Evolutionary conservation across 108 stramenopile species (phyloP), one percentile per base, ranked within the genome.

Genomic region (Cyclostephanos invisitatus): DNA sequence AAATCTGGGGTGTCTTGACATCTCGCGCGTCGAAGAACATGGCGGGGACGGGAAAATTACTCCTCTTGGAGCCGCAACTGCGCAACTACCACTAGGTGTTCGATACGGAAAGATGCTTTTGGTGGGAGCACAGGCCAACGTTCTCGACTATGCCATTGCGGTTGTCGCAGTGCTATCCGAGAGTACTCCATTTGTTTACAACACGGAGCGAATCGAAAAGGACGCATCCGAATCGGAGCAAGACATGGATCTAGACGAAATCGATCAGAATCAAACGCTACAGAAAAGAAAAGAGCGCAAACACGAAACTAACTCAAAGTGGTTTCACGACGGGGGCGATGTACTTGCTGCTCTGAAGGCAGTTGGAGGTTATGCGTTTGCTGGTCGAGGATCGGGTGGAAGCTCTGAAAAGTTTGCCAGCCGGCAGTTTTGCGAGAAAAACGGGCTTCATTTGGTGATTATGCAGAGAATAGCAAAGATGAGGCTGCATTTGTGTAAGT

Each of bases 81-180:
- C 95, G 18, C 80, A 89, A 56, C 83, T 96, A n/a, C 95, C 95
- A 22, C 64, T 96, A 0, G 92, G 95, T 47, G 92, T 92, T 18
- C 83, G 95, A 4, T 93, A 86, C 54, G 91, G 88, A 2, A 96
- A 96, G 56, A 93, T 96, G 87, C 87, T 96, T 6, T 77, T 96
- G 21, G 91, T 91, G n/a, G 89, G 86, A 11, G 95, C 91, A 3
- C 88, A 93, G 64, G 89, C 88, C 15, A 89, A 91, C 21, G 84
- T 93, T 61, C 73, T 96, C 63, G 92, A 96, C 69, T 91, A 93
- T 79, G 89, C 79, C 0, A 92, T 96, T 55, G 84, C 83, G 10
- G 54, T 92, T 46, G 91, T 96, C 10, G 85, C 92, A 24, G 85
- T 82, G 40, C 72, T 96, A 9, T 90, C 91, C 1, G 95, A 96